Evolutionary conservation across 2,329 filamentous ascomycete species (phyloP).

Genomic region (Alternaria alternata): DNA sequence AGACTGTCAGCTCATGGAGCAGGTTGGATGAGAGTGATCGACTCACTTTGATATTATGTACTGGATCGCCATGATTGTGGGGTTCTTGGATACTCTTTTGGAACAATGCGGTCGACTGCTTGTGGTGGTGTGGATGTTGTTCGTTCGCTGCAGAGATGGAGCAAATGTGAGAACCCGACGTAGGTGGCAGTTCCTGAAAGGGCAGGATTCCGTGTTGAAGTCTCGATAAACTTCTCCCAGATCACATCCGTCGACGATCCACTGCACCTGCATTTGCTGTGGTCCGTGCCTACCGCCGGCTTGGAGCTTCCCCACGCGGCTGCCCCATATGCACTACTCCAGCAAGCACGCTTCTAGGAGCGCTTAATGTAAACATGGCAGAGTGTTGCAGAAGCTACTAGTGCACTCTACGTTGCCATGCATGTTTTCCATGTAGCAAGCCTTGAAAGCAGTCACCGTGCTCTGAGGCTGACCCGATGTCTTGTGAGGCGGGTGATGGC

Average conservation of each 20-base stretch:
- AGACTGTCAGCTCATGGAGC: neutral
- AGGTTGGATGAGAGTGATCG: neutral
- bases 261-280: constrained; percentile 24
- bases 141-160: neutral
- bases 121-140: neutral
- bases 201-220: neutral
- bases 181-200: neutral
- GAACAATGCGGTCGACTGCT: neutral
- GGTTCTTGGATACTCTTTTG: neutral
- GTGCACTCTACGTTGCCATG: neutral
- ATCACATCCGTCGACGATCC: constrained; percentile 18
- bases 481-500: constrained; percentile 37
- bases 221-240: constrained; percentile 26
- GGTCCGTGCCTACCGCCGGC: constrained; percentile 25
- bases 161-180: neutral
- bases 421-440: neutral
- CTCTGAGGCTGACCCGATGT: neutral
- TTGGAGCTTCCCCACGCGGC: constrained; percentile 25
- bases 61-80: constrained; percentile 41
- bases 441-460: neutral
- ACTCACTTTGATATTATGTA: constrained; percentile 57
- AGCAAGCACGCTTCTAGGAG: constrained; percentile 2
- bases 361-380: neutral
- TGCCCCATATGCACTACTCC: constrained; percentile 1
- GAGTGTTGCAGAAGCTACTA: neutral